Evolutionary conservation across 2,329 filamentous ascomycete species (phyloP), one percentile per base, ranked within the genome.

Genomic region (Aspergillus vadensis): DNA sequence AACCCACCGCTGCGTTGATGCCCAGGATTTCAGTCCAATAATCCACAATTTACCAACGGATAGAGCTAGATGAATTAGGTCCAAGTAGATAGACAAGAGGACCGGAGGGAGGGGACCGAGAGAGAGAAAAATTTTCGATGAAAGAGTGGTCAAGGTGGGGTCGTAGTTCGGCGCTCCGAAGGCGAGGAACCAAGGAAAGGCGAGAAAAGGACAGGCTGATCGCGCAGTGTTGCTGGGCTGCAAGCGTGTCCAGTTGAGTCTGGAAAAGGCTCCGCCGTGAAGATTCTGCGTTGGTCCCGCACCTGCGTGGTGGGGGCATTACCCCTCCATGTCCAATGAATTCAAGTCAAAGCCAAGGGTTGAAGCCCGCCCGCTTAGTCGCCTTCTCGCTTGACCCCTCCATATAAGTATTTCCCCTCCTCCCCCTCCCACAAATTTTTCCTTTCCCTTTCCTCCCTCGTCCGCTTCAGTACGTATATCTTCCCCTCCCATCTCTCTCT

Each of bases 381-480:
- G 69, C 70, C 67, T 63, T 68, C 75, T 77, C 73, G 76, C 72
- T 77, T 76, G 74, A 30, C 77, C 77, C 76, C 77, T 78, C 76
- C 76, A 79, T 79, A 78, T 76, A 79, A 79, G 76, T 72, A 73
- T 74, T 76, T 75, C 76, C 76, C 76, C 76, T 74, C 74, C 73
- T 71, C 69, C 64, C 71, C 69, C 72, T 73, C 76, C 72, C 76
- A 77, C 72, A 77, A 63, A 71, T 55, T 73, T 75, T 76, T 73
- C 68, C 63, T 67, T 70, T 72, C 65, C 67, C 65, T 76, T 69
- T 68, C 67, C 66, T 69, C 71, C 32, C 69, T 70, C 69, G 77
- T 79, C 77, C 73, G 77, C 76, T 74, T 78, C 77, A 79, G 77
- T 79, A 77, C 72, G 77, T 79, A 73, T 77, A 72, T 70, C 70